Conservation (phyloP, 495 filamentous ascomycete genomes). For the Penicillium pancosmium region DNA sequence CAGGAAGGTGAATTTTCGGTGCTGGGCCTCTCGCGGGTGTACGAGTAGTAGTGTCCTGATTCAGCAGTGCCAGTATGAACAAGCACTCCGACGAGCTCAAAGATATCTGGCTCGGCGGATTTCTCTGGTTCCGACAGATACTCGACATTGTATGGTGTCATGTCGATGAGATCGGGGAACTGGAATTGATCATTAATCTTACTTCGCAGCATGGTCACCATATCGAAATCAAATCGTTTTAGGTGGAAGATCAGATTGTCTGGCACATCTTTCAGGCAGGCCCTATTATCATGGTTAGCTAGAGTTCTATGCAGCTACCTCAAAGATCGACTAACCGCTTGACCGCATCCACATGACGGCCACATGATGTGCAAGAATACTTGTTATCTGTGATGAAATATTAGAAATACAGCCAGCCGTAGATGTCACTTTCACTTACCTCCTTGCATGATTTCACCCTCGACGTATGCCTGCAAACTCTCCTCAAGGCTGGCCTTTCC, state of each 20-base stretch:
- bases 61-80: slow-evolving; percentile 93
- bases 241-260: slow-evolving; percentile 95
- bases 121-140: slow-evolving; percentile 70
- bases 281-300: slow-evolving; percentile 41
- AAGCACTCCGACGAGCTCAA: slow-evolving; percentile 89
- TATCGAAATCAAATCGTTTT: slow-evolving; percentile 95
- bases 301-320: background rate
- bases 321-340: slow-evolving; percentile 62
- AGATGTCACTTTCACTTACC: slow-evolving; percentile 47
- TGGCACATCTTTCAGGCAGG: slow-evolving; percentile 90
- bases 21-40: slow-evolving; percentile 77
- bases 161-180: slow-evolving; percentile 84
- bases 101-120: slow-evolving; percentile 64
- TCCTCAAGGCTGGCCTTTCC: slow-evolving; percentile 84
- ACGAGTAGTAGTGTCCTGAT: slow-evolving; percentile 97
- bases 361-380: slow-evolving; percentile 93
- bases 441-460: slow-evolving; percentile 96
- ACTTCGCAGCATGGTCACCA: slow-evolving; percentile 77
- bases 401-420: slow-evolving; percentile 12
- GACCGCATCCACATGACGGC: slow-evolving; percentile 89
- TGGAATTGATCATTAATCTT: slow-evolving; percentile 97
- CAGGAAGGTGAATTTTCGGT: slow-evolving; percentile 57
- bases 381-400: slow-evolving; percentile 72
- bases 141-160: slow-evolving; percentile 87
- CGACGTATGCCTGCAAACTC: slow-evolving; percentile 90